Evolutionary conservation across 2,329 filamentous ascomycete species (phyloP), one percentile per base, ranked within the genome.

Genomic region (Clonostachys rhizophaga): DNA sequence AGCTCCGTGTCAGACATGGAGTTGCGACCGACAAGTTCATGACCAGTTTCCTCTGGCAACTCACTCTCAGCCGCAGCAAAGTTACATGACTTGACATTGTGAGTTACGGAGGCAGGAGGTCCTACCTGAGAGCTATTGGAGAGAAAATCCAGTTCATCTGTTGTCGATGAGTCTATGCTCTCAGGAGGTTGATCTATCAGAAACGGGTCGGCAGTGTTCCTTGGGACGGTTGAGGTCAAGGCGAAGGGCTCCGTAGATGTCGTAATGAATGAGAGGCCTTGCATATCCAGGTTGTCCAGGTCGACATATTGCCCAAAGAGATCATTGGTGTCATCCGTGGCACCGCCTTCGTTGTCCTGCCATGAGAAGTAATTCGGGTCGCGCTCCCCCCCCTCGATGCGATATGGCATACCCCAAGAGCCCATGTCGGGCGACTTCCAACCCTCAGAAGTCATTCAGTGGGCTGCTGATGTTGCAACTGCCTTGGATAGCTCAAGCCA

Each of bases 1-100:
- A 76, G 61, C 53, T 75, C 72, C 36, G 70, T 69, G 50, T 76
- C 71, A 5, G 72, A 75, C 58, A 75, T 70, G 48, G 69, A 71
- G 20, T 30, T 30, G 24, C 24, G 24, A 30, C 24, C 24, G 24
- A 30, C 24, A 10, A 10, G 24, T 30, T 30, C 24, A 30, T 30
- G 24, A 10, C 24, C 24, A 30, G 24, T 30, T 30, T 30, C 24
- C 9, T 6, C 24, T 9, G 24, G 24, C 24, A 30, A 30, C 24
- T 30, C 24, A 30, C 9, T 30, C 24, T 30, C 36, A 18, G 14
- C 45, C 34, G 63, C 50, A 40, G 57, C 50, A 41, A 67, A 54
- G 24, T 56, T 52, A 30, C 54, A 54, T 11, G 62, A 56, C 45
- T 66, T 58, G 35, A 65, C 50, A 18, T 66, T 63, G 36, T 64